These are phyloP conservation scores for Aspergillus homomorphus DNA, from an alignment of 495 filamentous ascomycete species.

Conservation along the genomic window DNA sequence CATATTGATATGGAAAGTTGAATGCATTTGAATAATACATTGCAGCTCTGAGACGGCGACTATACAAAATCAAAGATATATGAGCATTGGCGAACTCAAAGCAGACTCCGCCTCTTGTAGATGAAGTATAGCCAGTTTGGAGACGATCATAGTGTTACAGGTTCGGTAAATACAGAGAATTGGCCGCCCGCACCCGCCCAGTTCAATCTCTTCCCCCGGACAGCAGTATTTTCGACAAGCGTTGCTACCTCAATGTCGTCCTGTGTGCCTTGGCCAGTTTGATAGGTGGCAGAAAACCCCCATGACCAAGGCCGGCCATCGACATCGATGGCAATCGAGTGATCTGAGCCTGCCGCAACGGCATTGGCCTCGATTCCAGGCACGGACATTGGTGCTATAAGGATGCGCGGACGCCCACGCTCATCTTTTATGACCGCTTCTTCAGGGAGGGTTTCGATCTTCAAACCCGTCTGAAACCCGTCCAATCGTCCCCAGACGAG, in stretches of 20 bases:
- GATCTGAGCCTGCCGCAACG: conserved; percentile 54
- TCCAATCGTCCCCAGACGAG: conserved; percentile 62
- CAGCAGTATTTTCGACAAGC: conserved; percentile 56
- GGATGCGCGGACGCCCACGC: conserved; percentile 50
- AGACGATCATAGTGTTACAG: conserved; percentile 17
- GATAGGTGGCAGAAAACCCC: conserved; percentile 63
- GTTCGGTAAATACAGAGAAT: conserved; percentile 50
- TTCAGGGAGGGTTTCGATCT: conserved; percentile 47
- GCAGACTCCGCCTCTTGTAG: neutral
- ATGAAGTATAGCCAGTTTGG: neutral
- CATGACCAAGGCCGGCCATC: conserved; percentile 58
- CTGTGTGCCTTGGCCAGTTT: conserved; percentile 57
- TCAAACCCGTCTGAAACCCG: conserved; percentile 55
- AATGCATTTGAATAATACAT: neutral
- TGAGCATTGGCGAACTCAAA: neutral
- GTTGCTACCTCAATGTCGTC: conserved; percentile 59
- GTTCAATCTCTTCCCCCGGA: conserved; percentile 51
- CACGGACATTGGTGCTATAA: conserved; percentile 51
- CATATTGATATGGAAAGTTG: neutral
- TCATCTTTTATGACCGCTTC: conserved; percentile 48
- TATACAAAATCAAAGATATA: neutral
- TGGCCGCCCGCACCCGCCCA: conserved; percentile 63
- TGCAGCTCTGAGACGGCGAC: neutral
- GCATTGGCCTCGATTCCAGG: conserved; percentile 42
- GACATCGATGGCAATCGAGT: conserved; percentile 55